Evolutionary conservation across 495 filamentous ascomycete genomes (phyloP).

Genomic region (Xylaria acuta): DNA sequence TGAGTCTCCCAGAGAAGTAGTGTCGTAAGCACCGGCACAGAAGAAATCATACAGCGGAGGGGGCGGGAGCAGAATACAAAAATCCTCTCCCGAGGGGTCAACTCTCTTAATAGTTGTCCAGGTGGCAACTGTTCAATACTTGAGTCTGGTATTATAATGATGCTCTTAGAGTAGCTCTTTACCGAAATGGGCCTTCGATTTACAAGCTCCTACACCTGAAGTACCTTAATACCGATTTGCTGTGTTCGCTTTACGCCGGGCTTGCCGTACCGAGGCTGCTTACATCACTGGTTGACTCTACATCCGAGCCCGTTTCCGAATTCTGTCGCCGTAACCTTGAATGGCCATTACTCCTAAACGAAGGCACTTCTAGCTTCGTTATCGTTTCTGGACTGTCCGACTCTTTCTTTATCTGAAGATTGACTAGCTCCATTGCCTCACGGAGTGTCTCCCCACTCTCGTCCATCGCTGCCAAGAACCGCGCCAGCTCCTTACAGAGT

Average conservation of each 20-base stretch:
- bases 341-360: slow-evolving; percentile 43
- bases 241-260: slow-evolving; percentile 27
- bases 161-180: not conserved
- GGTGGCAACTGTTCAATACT: not conserved
- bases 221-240: not conserved
- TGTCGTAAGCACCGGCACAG: not conserved
- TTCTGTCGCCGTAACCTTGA: slow-evolving; percentile 38
- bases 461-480: slow-evolving; percentile 93
- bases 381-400: slow-evolving; percentile 51
- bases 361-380: slow-evolving; percentile 57
- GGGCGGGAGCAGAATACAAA: not conserved
- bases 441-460: slow-evolving; percentile 81
- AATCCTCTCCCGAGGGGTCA: not conserved
- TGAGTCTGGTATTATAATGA: not conserved
- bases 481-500: slow-evolving; percentile 89
- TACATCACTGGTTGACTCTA: slow-evolving; percentile 33
- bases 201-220: not conserved
- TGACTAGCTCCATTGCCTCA: slow-evolving; percentile 77
- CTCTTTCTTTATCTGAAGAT: slow-evolving; percentile 55
- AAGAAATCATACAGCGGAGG: not conserved
- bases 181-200: not conserved
- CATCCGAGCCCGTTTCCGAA: slow-evolving; percentile 40
- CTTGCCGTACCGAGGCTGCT: slow-evolving; percentile 43
- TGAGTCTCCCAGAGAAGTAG: not conserved
- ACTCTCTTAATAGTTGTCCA: not conserved